Evolutionary conservation across 202 grass and related monocot species (phyloP).

Genomic region (Bolboschoenoplectus hybrid): DNA sequence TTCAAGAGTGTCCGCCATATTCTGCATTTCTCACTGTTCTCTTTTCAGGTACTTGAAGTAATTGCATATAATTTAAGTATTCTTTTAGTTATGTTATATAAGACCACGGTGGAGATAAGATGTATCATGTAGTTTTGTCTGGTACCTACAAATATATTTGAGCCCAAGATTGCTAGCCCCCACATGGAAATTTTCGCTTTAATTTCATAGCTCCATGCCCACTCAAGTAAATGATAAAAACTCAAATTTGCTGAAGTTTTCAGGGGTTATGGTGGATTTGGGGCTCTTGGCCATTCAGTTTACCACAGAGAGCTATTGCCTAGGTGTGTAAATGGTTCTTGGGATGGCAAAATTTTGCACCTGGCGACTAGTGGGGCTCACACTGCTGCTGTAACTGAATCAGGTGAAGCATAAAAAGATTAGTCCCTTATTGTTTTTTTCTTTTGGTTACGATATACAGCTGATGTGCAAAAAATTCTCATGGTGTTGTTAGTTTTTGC

Average conservation of each 20-base stretch:
- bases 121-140: too few relatives aligned
- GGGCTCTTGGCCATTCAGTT: conserved; percentile 89
- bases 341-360: conserved; percentile 70
- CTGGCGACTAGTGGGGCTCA: conserved; percentile 90
- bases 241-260: conserved; percentile 85
- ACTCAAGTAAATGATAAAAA: conserved; percentile 43
- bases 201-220: background rate
- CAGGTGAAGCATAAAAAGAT: conserved; percentile 42
- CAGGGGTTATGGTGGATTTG: conserved; percentile 99
- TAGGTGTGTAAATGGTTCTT: conserved; percentile 65
- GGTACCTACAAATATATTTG: too few relatives aligned
- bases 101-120: too few relatives aligned
- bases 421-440: background rate
- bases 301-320: conserved; percentile 86
- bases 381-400: conserved; percentile 71
- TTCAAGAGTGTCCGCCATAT: too few relatives aligned
- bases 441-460: background rate
- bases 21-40: too few relatives aligned
- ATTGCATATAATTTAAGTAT: too few relatives aligned
- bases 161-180: too few relatives aligned
- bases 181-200: background rate
- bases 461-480: background rate
- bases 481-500: background rate
- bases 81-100: too few relatives aligned
- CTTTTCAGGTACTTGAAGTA: too few relatives aligned